Base-by-base conservation (phyloP, 2,329 filamentous ascomycete species). In the Sporothrix schenckii region DNA sequence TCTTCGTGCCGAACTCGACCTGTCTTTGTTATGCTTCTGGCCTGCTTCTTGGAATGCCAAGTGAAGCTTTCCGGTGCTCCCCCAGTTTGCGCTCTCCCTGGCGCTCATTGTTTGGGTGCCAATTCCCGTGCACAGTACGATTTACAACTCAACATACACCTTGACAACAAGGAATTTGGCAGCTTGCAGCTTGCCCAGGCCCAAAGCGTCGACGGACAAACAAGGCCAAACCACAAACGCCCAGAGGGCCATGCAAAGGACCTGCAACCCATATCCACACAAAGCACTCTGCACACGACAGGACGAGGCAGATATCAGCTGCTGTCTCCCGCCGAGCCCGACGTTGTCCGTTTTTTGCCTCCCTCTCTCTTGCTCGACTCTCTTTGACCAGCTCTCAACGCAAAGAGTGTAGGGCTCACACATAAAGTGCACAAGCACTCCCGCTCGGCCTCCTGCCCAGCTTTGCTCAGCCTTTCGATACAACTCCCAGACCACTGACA, bases 251-350 rank as follows among this genome's bases (percentile, higher is more conserved):
- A 63, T 47, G 58, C 39, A 63, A 47, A 54, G n/a, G 27, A 63
- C 58, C 39, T 63, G 39, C 39, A 44, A 63, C 44, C 21, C 39
- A 61, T 16, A 34, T 39, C 56, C 54, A 39, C 54, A 53, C 50
- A 53, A 53, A 53, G 21, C 49, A 54, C 21, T 10, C 34, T 39
- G 54, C 54, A 56, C 39, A 27, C 39, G 44, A 49, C 65, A 66
- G 47, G 9, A 68, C 66, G 52, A 68, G 66, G 52, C 66, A 68
- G 52, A 68, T 30, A 44, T 56, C 66, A 68, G 66, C 52, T 68
- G 52, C 61, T 70, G 34, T 41, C 49, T 14, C 27, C 52, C 65
- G 65, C 65, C 65, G 65, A 67, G 30, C 66, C 68, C 60, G 68
- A 66, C 68, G 49, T 44, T 21, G 49, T 65, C 49, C 49, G 44